Conservation (phyloP, 148 eudicot genomes). For the Cornus kousa region DNA sequence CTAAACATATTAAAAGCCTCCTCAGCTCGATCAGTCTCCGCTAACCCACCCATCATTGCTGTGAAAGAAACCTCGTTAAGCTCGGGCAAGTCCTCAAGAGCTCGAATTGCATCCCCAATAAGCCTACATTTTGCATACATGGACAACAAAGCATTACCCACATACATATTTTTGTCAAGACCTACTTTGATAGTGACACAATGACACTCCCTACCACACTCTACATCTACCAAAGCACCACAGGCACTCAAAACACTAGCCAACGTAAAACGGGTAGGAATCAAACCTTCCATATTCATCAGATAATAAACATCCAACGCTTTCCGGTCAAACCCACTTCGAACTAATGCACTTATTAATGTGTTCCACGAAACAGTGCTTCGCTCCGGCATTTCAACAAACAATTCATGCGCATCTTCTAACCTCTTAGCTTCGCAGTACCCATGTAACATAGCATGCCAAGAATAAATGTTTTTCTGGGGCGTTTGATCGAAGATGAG, state of each 20-base stretch:
- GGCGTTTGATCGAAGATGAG: slow-evolving; percentile 59
- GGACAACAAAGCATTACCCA: slow-evolving; percentile 67
- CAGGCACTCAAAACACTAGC: slow-evolving; percentile 80
- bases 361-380: slow-evolving; percentile 68
- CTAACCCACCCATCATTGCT: slow-evolving; percentile 63
- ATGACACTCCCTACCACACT: slow-evolving; percentile 59
- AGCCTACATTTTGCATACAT: slow-evolving; percentile 68
- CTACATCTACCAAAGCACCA: slow-evolving; percentile 42
- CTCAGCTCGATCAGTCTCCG: slow-evolving; percentile 42
- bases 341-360: slow-evolving; percentile 55
- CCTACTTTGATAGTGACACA: slow-evolving; percentile 56
- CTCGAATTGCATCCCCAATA: slow-evolving; percentile 44
- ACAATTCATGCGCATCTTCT: slow-evolving; percentile 37
- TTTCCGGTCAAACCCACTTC: slow-evolving; percentile 32
- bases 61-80: slow-evolving; percentile 86
- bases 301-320: slow-evolving; percentile 47
- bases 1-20: slow-evolving; percentile 62
- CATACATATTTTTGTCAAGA: slow-evolving; percentile 52
- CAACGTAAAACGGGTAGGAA: slow-evolving; percentile 66
- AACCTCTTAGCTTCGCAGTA: slow-evolving; percentile 38
- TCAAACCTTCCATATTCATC: slow-evolving; percentile 54
- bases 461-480: slow-evolving; percentile 46
- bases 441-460: slow-evolving; percentile 62
- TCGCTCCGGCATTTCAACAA: slow-evolving; percentile 69
- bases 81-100: slow-evolving; percentile 51